A percentile compares a stretch with the other conserved stretches of the same genome.
These are phyloP conservation scores for Theobroma cacao DNA, from an alignment of 345 rosid species.

Conservation along the genomic window DNA sequence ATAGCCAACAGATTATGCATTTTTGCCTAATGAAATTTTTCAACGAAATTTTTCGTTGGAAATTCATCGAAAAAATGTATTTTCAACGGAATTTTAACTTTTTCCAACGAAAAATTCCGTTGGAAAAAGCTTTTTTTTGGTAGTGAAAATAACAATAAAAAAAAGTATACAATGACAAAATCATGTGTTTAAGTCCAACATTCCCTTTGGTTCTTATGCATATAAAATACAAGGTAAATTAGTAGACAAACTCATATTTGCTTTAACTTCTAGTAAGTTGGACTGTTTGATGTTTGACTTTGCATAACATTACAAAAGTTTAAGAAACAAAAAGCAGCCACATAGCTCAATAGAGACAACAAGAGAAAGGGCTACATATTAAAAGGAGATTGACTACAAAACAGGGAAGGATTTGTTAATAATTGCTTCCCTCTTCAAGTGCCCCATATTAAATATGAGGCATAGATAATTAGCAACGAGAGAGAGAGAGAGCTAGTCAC, in stretches of 20 bases:
- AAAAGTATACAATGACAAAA: too few relatives aligned
- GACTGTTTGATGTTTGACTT: not conserved
- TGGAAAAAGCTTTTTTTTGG: too few relatives aligned
- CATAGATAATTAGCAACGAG: not conserved
- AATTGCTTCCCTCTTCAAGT: not conserved
- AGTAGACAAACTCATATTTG: not conserved
- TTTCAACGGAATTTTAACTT: too few relatives aligned
- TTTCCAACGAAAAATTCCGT: too few relatives aligned
- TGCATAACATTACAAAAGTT: not conserved
- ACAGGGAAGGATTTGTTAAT: constrained; percentile 4
- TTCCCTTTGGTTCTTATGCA: too few relatives aligned
- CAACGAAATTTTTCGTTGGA: too few relatives aligned
- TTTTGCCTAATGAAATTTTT: too few relatives aligned
- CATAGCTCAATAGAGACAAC: not conserved
- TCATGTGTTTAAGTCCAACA: too few relatives aligned
- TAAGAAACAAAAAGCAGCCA: not conserved
- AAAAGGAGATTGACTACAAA: not conserved
- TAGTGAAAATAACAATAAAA: too few relatives aligned
- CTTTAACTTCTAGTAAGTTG: not conserved
- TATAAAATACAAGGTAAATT: too few relatives aligned
- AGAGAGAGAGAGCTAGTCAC: not conserved
- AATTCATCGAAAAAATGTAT: too few relatives aligned
- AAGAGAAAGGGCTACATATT: not conserved
- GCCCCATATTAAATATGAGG: not conserved
- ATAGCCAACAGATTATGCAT: too few relatives aligned